phyloP scores from a whole-genome alignment of 305 asterid species.

The Caryopteris hybrid region DNA sequence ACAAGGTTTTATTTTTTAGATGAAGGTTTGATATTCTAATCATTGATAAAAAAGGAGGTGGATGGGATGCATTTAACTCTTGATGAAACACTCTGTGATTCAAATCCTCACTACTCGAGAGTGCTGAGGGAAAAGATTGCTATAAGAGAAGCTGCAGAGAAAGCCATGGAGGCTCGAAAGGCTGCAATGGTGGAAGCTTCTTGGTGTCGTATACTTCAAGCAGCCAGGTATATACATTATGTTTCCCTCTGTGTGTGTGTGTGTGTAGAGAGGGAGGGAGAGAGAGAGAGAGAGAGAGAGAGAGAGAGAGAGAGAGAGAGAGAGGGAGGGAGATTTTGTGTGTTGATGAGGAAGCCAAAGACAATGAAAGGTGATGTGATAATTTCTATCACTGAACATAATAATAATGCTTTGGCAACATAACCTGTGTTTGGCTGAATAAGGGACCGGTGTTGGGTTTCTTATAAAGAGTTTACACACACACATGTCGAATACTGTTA shows the following conservation, averaged over 20 bases:
- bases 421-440: no score
- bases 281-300: no score
- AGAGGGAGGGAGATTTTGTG: background rate
- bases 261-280: background rate
- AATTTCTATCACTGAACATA: no score
- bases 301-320: no score
- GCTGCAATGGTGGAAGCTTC: slow-evolving; percentile 94
- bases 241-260: background rate
- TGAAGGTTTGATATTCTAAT: background rate
- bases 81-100: slow-evolving; percentile 85
- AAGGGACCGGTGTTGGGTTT: no score
- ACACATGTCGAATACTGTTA: no score
- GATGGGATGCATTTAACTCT: slow-evolving; percentile 89
- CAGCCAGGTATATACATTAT: slow-evolving; percentile 50
- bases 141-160: slow-evolving; percentile 81
- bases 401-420: no score
- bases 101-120: slow-evolving; percentile 83
- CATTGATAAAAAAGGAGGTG: slow-evolving; percentile 46
- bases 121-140: slow-evolving; percentile 88
- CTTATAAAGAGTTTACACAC: no score
- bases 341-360: background rate
- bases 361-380: background rate
- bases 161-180: slow-evolving; percentile 77
- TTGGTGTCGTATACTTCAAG: slow-evolving; percentile 92
- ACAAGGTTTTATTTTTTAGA: background rate